Evolutionary conservation across 164 flowering plant genomes (phyloP), one percentile per base, ranked within the genome.

Genomic region (Warburgia ugandensis): DNA sequence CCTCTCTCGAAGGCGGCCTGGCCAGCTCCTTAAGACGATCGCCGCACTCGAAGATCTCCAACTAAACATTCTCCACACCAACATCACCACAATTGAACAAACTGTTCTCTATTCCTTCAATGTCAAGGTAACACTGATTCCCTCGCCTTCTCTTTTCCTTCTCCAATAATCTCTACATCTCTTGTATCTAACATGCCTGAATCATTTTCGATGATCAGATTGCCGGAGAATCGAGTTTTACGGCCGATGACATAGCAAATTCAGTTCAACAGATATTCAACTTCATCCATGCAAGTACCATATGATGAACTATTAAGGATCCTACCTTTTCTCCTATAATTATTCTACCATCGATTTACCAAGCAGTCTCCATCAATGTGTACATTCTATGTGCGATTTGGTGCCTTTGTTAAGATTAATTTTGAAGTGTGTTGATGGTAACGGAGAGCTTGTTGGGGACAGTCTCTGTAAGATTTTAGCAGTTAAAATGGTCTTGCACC

Each of bases 51-150:
- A 91, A 55, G 96, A 87, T 62, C 58, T 92, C 66, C 86, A 81
- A 58, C 76, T 92, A 58, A 73, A 50, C 43, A 80, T 92, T 48
- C 84, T 92, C 31, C 99, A 92, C 45, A 81, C 95, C 64, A 92
- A 92, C 61, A 84, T 92, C 62, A 86, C 99, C 50, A 88, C 99
- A 62, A 80, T 84, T 54, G 96, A 92, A 47, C 96, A 92, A 55
- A 92, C 99, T 36, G 96, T 88, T 54, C 91, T 92, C 38, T 92
- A 88, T 55, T 83, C 99, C 22, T 88, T 92, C 71, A 88, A 82
- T 52, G 84, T 92, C 60, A 87, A 86, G 94, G 95, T 86, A 73
- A 20, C 26, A 7, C 2, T n/a, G n/a, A 11, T 12, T 12, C 2
- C 27, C 0, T 44, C 2, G 27, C 14, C 13, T 27, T 8, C 17